These are phyloP conservation scores for Pseudogymnoascus sp. DNA, from an alignment of 2,329 filamentous ascomycete genomes.

Conservation along the genomic window DNA sequence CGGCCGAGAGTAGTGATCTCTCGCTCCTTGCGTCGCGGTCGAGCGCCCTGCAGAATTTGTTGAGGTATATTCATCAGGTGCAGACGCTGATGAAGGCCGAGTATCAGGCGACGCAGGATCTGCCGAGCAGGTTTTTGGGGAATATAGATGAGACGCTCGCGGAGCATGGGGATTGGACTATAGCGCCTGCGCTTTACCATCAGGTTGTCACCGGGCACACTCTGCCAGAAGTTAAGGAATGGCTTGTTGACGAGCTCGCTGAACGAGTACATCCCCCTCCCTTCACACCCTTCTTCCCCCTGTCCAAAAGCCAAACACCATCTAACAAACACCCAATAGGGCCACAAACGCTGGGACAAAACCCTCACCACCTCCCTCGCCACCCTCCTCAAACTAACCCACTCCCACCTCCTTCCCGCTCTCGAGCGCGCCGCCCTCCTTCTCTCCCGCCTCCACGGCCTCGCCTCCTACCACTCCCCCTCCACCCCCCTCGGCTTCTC, in stretches of 20 bases:
- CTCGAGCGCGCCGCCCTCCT: constrained; percentile 76
- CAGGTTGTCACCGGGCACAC: constrained; percentile 77
- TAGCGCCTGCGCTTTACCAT: constrained; percentile 74
- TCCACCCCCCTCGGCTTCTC: constrained; percentile 56
- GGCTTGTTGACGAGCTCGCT: constrained; percentile 75
- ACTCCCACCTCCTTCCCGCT: constrained; percentile 82
- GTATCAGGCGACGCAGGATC: constrained; percentile 72
- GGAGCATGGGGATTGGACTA: constrained; percentile 53
- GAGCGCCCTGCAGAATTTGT: constrained; percentile 75
- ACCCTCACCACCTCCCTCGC: constrained; percentile 70
- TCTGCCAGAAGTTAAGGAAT: constrained; percentile 67
- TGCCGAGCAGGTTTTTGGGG: constrained; percentile 68
- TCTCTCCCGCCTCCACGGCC: constrained; percentile 71
- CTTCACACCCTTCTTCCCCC: not conserved
- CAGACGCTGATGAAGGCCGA: constrained; percentile 71
- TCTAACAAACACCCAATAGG: constrained; percentile 39
- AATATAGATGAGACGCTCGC: constrained; percentile 69
- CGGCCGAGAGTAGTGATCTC: constrained; percentile 65
- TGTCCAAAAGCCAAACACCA: constrained; percentile 8
- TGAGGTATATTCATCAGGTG: constrained; percentile 76
- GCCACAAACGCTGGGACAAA: constrained; percentile 93
- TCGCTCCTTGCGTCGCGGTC: constrained; percentile 79
- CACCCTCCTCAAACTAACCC: constrained; percentile 65
- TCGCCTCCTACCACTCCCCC: constrained; percentile 67
- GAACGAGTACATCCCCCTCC: constrained; percentile 53